Percentiles rank a stretch among this genome's conserved stretches.
phyloP scores from a whole-genome alignment of 2,329 filamentous ascomycete genomes.

The Rhinocladiella mackenziei region DNA sequence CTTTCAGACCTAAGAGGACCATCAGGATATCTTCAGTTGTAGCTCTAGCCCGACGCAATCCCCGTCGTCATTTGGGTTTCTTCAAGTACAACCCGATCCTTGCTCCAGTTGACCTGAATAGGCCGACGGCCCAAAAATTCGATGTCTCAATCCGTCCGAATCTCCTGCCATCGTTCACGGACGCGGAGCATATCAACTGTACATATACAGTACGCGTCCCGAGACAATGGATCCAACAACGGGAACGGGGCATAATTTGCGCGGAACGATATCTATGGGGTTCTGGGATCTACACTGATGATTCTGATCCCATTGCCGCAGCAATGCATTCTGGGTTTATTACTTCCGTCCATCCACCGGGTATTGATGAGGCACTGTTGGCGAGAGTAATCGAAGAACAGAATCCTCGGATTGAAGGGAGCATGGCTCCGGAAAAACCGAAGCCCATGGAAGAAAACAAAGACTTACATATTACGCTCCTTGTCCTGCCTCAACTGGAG shows the following conservation, averaged over 20 bases:
- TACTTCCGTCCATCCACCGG: slow-evolving; percentile 77
- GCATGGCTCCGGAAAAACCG: slow-evolving; percentile 39
- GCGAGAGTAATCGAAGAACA: slow-evolving; percentile 50
- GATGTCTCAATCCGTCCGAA: slow-evolving; percentile 60
- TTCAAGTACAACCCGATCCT: slow-evolving; percentile 73
- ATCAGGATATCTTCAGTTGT: slow-evolving; percentile 68
- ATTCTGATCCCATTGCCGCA: slow-evolving; percentile 87
- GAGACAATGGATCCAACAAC: slow-evolving; percentile 66
- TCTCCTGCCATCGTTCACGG: slow-evolving; percentile 66
- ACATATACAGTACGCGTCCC: slow-evolving; percentile 86
- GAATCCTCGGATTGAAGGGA: slow-evolving; percentile 47
- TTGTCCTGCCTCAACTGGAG: slow-evolving; percentile 75
- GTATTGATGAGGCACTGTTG: slow-evolving; percentile 67
- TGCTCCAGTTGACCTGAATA: slow-evolving; percentile 36
- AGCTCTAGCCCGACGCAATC: slow-evolving; percentile 64
- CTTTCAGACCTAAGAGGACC: slow-evolving; percentile 55
- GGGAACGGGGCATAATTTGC: slow-evolving; percentile 78
- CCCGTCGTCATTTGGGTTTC: slow-evolving; percentile 77
- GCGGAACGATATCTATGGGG: slow-evolving; percentile 80
- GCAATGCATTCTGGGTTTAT: slow-evolving; percentile 94
- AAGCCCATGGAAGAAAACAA: slow-evolving; percentile 58
- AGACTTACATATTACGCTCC: slow-evolving; percentile 80
- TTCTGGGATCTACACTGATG: slow-evolving; percentile 90
- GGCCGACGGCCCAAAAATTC: slow-evolving; percentile 47
- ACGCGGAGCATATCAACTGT: slow-evolving; percentile 74